phyloP scores from a whole-genome alignment of 176 grass and related monocot species.

The Hyparrhenia diplandra region DNA sequence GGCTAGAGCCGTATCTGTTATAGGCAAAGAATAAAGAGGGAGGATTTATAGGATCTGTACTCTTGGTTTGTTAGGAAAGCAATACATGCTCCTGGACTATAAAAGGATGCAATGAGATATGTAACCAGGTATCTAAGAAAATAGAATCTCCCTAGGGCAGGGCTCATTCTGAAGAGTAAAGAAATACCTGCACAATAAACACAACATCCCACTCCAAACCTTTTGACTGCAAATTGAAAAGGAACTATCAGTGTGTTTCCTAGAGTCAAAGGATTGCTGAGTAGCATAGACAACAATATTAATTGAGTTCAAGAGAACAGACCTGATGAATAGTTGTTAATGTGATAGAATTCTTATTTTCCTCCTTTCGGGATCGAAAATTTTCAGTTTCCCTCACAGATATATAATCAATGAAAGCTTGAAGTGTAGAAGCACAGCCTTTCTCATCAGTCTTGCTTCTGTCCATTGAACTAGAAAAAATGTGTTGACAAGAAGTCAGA shows the following conservation, averaged over 20 bases:
- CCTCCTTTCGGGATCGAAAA: conserved; percentile 64
- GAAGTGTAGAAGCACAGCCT: conserved; percentile 63
- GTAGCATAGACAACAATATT: conserved; percentile 7
- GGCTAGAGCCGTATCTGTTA: too few species aligned
- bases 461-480: conserved; percentile 59
- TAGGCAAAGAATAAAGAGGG: too few species aligned
- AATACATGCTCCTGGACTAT: too few species aligned
- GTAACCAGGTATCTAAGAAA: too few species aligned
- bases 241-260: conserved; percentile 2
- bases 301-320: conserved; percentile 14
- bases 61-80: too few species aligned
- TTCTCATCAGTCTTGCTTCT: conserved; percentile 49
- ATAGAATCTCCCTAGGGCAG: too few species aligned
- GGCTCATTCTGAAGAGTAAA: conserved; percentile 1
- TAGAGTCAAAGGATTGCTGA: neutral
- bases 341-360: conserved; percentile 87
- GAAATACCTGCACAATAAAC: conserved; percentile 90
- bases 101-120: too few species aligned
- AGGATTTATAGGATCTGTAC: too few species aligned
- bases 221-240: conserved; percentile 77
- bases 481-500: conserved; percentile 88
- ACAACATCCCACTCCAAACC: conserved; percentile 97
- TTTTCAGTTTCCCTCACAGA: conserved; percentile 86
- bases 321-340: conserved; percentile 99
- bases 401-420: conserved; percentile 84